Base-by-base conservation (phyloP, 176 grass and related monocot genomes). In the Hordeum marinum region DNA sequence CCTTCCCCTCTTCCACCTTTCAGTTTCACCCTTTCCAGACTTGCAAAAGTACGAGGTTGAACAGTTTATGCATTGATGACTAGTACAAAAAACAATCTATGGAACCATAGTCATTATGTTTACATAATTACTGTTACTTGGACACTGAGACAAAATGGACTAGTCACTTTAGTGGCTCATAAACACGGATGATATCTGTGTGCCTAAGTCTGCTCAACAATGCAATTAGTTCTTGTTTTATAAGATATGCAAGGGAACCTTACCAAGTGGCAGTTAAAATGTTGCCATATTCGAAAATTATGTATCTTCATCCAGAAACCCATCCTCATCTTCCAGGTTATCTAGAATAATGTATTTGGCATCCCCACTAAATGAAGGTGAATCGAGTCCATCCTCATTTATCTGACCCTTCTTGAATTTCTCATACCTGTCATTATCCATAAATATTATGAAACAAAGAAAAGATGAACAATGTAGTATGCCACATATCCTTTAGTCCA, bases 291-390 rank as follows among this genome's bases (percentile, higher is more conserved):
- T 84, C 82, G 68, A 84, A 80, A 65, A 76, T 80, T 70, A 91
- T 36, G 68, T 80, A 86, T 90, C 84, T 73, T 83, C 81, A 87
- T 89, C 79, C 73, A 82, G 69, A 90, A 90, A 92, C 75, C 64
- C 84, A 83, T 90, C 75, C 37, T 89, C 55, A 89, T 83, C 91
- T 92, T 99, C 96, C 80, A 92, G 81, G 82, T 95, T 86, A 79
- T 99, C 96, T 68, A 99, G 88, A 89, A 99, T 94, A 75, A 96
- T 91, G 80, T 99, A 99, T 89, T 91, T 99, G 81, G 88, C 74
- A 65, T 84, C 91, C 76, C 76, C 91, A 92, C 89, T 91, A 69
- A 84, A 85, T 32, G 81, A 87, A 52, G 77, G 66, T 84, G 89
- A 88, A 71, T 84, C 73, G 17, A 66, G 7, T 32, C 86, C 91